These are phyloP conservation scores for Coemansia aciculifera DNA, from an alignment of 192 early-diverging fungal species.

Conservation along the genomic window DNA sequence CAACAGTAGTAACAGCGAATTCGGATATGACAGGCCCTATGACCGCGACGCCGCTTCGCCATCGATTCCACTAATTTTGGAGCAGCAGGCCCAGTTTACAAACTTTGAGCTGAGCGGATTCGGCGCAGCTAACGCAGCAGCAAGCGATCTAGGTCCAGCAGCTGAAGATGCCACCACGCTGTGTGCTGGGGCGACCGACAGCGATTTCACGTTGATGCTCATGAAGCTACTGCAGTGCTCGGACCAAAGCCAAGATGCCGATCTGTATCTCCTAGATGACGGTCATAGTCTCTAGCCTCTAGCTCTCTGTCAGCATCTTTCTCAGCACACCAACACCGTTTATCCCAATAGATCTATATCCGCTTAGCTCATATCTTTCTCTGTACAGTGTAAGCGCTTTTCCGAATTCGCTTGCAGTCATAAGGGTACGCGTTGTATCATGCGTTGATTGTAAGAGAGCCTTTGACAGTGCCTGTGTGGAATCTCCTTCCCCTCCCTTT, in stretches of 20 bases:
- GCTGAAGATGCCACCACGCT: neutral
- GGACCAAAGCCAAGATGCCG: neutral
- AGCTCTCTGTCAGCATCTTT: neutral
- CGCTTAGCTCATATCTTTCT: neutral
- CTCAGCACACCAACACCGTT: neutral
- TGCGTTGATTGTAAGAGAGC: neutral
- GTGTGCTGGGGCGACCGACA: neutral
- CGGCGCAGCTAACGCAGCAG: neutral
- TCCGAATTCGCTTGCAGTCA: neutral
- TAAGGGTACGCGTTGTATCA: neutral
- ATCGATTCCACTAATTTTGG: slow-evolving; percentile 34
- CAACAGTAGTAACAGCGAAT: slow-evolving; percentile 20
- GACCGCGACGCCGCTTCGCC: slow-evolving; percentile 25
- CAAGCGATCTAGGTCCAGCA: neutral
- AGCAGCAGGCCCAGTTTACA: slow-evolving; percentile 25
- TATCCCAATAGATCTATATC: neutral
- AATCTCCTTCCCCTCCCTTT: neutral
- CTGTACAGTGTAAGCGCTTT: neutral
- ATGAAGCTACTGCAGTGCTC: neutral
- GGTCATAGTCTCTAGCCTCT: slow-evolving; percentile 3
- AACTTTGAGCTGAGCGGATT: neutral
- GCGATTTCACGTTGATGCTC: neutral
- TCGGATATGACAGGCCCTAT: slow-evolving; percentile 5
- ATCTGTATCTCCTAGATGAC: slow-evolving; percentile 7
- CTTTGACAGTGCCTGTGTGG: too few relatives aligned